Percentiles rank a stretch among this genome's conserved stretches.
These are phyloP conservation scores for Epichloe uncinata DNA, from an alignment of 2,329 filamentous ascomycete genomes.

Conservation along the genomic window DNA sequence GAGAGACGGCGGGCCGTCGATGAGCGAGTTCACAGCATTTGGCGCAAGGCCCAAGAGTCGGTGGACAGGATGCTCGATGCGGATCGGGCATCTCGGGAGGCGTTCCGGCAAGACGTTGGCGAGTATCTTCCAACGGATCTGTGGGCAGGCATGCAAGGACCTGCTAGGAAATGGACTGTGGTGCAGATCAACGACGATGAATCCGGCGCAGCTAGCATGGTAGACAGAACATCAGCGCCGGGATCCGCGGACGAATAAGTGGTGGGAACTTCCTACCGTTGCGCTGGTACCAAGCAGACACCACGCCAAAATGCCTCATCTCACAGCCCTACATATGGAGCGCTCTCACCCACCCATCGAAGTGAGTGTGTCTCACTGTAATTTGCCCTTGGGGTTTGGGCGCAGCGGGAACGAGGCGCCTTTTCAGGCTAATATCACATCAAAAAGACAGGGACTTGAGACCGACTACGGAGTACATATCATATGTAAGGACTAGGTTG, in stretches of 20 bases:
- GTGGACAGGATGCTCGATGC: constrained; percentile 62
- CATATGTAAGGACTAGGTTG: no score
- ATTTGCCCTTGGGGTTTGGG: no score
- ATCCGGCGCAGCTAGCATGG: constrained; percentile 3
- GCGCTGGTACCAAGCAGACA: no score
- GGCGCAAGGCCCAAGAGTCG: constrained; percentile 63
- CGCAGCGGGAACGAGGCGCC: no score
- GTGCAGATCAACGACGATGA: constrained; percentile 24
- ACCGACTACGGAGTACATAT: no score
- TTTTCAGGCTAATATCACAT: no score
- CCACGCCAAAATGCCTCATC: no score
- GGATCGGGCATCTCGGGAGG: constrained; percentile 60
- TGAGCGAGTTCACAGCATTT: constrained; percentile 58
- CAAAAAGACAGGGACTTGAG: no score
- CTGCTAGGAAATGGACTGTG: constrained; percentile 39
- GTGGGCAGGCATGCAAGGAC: constrained; percentile 63
- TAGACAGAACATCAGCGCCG: constrained; percentile 3
- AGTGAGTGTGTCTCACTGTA: no score
- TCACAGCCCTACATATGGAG: no score
- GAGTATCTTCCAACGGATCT: constrained; percentile 80
- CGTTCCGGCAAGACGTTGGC: constrained; percentile 70
- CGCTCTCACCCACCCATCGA: no score
- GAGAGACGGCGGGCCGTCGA: constrained; percentile 61
- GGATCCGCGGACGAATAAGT: neutral
- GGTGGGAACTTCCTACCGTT: no score